phyloP scores from a whole-genome alignment of 192 early-diverging fungal genomes.

The Cladochytrium replicatum region DNA sequence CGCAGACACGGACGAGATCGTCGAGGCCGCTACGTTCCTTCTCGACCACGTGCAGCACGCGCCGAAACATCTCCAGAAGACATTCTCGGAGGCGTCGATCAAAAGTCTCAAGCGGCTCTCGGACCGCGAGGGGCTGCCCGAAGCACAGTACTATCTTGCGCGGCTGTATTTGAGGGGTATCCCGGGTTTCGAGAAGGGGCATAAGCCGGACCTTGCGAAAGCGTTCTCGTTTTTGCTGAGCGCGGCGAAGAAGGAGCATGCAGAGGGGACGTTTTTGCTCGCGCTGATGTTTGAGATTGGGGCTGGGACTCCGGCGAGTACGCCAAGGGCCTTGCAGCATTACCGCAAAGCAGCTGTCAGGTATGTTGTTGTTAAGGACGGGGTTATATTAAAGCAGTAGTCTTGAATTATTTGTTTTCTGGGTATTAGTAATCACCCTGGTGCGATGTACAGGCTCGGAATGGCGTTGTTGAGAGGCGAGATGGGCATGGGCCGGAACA shows the following conservation, averaged over 20 bases:
- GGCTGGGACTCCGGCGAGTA: constrained; percentile 48
- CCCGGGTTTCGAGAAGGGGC: constrained; percentile 39
- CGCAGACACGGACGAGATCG: too few relatives aligned
- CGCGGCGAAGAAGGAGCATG: constrained; percentile 61
- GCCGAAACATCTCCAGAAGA: too few relatives aligned
- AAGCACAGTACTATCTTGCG: constrained; percentile 59
- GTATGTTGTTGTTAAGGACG: too few relatives aligned
- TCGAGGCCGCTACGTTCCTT: constrained; percentile 20
- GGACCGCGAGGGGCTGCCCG: constrained; percentile 12
- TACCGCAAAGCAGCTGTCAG: constrained; percentile 47
- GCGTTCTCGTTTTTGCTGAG: constrained; percentile 48
- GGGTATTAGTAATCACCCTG: constrained; percentile 37
- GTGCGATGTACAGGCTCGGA: constrained; percentile 64
- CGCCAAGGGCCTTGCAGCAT: constrained; percentile 57
- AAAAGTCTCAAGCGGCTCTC: too few relatives aligned
- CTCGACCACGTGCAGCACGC: constrained; percentile 21
- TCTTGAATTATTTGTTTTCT: neutral
- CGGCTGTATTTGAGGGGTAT: constrained; percentile 59
- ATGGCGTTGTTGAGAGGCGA: constrained; percentile 64
- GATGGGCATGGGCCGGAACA: constrained; percentile 53
- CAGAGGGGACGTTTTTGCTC: constrained; percentile 61
- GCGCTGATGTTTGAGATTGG: constrained; percentile 66
- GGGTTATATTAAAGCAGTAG: too few relatives aligned
- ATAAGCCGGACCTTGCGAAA: constrained; percentile 60
- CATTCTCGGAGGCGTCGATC: too few relatives aligned